Evolutionary conservation across 345 rosid genomes (phyloP), one percentile per base, ranked within the genome.

Genomic region (Lumnitzera racemosa): DNA sequence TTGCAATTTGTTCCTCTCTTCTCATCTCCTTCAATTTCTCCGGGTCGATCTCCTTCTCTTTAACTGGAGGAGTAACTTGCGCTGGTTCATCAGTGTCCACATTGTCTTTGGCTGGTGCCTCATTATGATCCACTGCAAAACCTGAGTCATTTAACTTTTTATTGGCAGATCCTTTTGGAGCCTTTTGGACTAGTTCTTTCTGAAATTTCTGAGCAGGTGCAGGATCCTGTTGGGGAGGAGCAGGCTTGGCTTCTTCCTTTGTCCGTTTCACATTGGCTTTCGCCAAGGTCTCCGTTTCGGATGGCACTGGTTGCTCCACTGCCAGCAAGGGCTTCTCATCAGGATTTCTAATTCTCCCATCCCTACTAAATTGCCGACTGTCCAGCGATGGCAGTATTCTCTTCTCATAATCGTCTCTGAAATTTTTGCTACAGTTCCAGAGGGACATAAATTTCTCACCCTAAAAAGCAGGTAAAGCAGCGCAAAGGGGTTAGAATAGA

Each of bases 361-460:
- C 99, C 55, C 70, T 72, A 67, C 85, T 82, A 78, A 85, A 17
- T 66, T 77, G 83, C 46, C 81, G 81, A 49, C 54, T 69, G 65
- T 87, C 87, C 58, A 83, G 67, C n/a, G 96, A 92, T 55, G 70
- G 57, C 70, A 81, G 61, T 48, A 85, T 62, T 71, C 96, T 73
- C 68, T 83, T 85, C 78, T 81, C 76, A n/a, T 90, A 94, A 69
- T 90, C 96, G 47, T 90, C 95, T 81, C 97, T 81, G 70, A 86
- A 80, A 57, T 77, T 74, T 74, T 88, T 88, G 71, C 73, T 71
- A 27, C 64, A 68, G 59, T 69, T 70, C 99, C 99, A 94, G 56
- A 75, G 82, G 58, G 85, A 73, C 74, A 90, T 76, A 69, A 86
- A 90, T 59, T 88, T 88, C 60, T 86, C 97, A 58, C 76, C 80